Base-by-base conservation (phyloP, 495 filamentous ascomycete genomes). In the Cryomyces antarcticus region DNA sequence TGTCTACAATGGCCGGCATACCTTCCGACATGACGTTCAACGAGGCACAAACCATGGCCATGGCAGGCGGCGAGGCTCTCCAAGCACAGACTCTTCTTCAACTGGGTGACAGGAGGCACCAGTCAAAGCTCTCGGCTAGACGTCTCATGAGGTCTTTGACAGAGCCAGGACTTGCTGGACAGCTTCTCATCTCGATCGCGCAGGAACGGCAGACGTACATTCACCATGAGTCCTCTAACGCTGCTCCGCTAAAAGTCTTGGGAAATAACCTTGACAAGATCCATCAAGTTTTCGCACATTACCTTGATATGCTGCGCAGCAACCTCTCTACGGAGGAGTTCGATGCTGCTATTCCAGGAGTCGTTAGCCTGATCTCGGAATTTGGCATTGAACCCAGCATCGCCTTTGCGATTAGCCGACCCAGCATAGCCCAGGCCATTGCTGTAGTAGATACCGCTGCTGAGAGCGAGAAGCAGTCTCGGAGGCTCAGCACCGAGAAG, bases 1-100 rank as follows among this genome's bases (percentile, higher is more conserved):
- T 93, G 38, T 76, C 70, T 30, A 82, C 81, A 4, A 95, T 96
- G 92, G 80, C 81, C 10, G 92, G 92, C 31, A 82, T 99, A 33
- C 75, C 86, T 24, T 75, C 86, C 0, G 80, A 86, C 49, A 66
- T 75, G 33, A 79, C 82, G 53, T 82, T 92, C 47, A 95, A 81
- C 31, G 89, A 99, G 42, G 62, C 71, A 9, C 87, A 95, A 55
- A 68, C 93, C 4, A 68, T 75, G 40, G 83, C 80, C 10, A 80
- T 99, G 72, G 80, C 82, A 10, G 85, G 86, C 41, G 88, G 89
- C 6, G 76, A 82, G 33, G 49, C 77, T 34, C 68, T 99, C 2
- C 78, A 82, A 44, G 67, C 75, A 5, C 80, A 84, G 50, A 92
- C 80, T 2, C 68, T 96, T 35, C 63, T 79, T 38, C 74, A 75